Conservation (phyloP, 805 yeast genomes). For the Wickerhamiella shivajii region DNA sequence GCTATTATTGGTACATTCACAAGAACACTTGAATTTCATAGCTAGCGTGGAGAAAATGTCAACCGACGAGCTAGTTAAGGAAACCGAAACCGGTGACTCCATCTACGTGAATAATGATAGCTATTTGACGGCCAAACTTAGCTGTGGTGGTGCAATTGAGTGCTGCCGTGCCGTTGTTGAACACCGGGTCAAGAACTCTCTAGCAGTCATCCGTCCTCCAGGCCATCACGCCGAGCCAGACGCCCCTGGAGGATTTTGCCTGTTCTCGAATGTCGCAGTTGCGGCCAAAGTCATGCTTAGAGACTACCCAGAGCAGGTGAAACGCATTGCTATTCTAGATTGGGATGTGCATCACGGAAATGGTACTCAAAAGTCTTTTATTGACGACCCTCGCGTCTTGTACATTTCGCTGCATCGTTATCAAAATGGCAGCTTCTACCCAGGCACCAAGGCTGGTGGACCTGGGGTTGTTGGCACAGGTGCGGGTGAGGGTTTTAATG, state of each 20-base stretch:
- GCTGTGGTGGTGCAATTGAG: slow-evolving; percentile 96
- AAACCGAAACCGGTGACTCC: slow-evolving; percentile 86
- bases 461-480: slow-evolving; percentile 71
- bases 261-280: slow-evolving; percentile 92
- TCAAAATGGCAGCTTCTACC: slow-evolving; percentile 84
- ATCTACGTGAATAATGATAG: slow-evolving; percentile 91
- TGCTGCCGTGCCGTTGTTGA: slow-evolving; percentile 93
- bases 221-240: slow-evolving; percentile 99
- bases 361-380: slow-evolving; percentile 90
- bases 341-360: slow-evolving; percentile 99
- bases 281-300: slow-evolving; percentile 79
- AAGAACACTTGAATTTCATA: slow-evolving; percentile 61
- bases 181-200: slow-evolving; percentile 75
- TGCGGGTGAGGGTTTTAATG: slow-evolving; percentile 69
- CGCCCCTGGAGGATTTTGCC: slow-evolving; percentile 91
- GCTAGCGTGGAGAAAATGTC: slow-evolving; percentile 65
- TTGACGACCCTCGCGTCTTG: slow-evolving; percentile 76
- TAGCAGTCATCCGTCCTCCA: slow-evolving; percentile 96
- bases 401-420: slow-evolving; percentile 87
- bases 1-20: slow-evolving; percentile 71
- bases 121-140: slow-evolving; percentile 66
- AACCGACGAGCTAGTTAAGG: slow-evolving; percentile 58
- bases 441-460: slow-evolving; percentile 78
- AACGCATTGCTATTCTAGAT: slow-evolving; percentile 71
- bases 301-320: slow-evolving; percentile 74